Conservation (phyloP, 2,329 filamentous ascomycete species). For the Aspergillus candidus region DNA sequence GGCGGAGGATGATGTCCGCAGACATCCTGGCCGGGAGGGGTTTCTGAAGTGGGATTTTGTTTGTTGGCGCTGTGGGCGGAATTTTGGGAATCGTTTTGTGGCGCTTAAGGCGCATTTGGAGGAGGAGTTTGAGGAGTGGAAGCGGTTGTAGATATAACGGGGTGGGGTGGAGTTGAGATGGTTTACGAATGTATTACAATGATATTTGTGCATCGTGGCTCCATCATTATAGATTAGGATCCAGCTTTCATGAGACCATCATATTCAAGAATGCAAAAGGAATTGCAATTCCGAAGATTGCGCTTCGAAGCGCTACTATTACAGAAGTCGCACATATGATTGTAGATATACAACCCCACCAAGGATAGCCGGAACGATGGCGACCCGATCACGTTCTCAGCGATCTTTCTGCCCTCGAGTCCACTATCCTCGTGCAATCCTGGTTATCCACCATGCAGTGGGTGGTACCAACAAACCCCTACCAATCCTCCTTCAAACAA, state of each 20-base stretch:
- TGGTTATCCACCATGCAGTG: conserved; percentile 7
- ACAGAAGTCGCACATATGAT: conserved; percentile 11
- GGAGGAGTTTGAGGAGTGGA: conserved; percentile 72
- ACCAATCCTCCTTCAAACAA: conserved; percentile 4
- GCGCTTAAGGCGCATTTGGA: conserved; percentile 69
- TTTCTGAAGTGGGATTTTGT: conserved; percentile 61
- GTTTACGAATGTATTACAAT: neutral
- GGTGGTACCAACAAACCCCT: conserved; percentile 5
- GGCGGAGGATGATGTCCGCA: conserved; percentile 56
- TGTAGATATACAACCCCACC: conserved; percentile 21
- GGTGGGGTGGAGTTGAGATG: neutral
- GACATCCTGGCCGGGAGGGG: conserved; percentile 49
- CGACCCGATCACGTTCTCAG: conserved; percentile 17
- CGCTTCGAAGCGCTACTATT: conserved; percentile 11
- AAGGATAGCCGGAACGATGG: conserved; percentile 11
- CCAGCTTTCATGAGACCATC: neutral
- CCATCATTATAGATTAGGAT: neutral
- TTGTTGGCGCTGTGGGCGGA: conserved; percentile 78
- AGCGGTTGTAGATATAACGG: conserved; percentile 45
- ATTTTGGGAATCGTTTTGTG: conserved; percentile 69
- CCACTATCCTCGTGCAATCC: conserved; percentile 7
- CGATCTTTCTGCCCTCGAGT: conserved; percentile 9
- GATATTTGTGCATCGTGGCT: neutral
- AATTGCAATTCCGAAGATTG: conserved; percentile 1
- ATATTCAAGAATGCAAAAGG: conserved; percentile 3